These are phyloP conservation scores for Erysimum cheiranthoides DNA, from an alignment of 345 rosid genomes.

Conservation along the genomic window DNA sequence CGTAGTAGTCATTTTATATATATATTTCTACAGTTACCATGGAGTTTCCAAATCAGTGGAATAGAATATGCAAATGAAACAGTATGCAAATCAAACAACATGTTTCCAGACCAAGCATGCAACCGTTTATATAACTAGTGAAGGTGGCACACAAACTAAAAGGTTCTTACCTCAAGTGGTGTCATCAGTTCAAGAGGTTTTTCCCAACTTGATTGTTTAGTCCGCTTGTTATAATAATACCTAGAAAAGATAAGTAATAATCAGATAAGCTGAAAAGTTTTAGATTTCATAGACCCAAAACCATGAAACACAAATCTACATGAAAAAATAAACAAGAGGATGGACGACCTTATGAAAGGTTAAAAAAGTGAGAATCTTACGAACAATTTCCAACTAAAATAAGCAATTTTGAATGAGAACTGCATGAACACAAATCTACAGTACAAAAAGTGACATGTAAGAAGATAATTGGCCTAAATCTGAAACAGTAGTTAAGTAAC, in stretches of 20 bases:
- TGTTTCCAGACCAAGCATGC: slow-evolving; percentile 12
- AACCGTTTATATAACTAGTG: slow-evolving; percentile 13
- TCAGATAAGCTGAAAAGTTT: neutral
- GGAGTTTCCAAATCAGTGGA: slow-evolving; percentile 54
- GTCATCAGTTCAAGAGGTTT: slow-evolving; percentile 96
- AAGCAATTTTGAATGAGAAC: slow-evolving; percentile 12
- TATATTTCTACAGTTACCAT: slow-evolving; percentile 60
- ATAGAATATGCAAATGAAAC: slow-evolving; percentile 54
- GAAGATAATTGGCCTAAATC: slow-evolving; percentile 3
- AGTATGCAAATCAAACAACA: slow-evolving; percentile 40
- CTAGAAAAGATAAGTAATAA: slow-evolving; percentile 48
- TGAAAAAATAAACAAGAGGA: slow-evolving; percentile 6
- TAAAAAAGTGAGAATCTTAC: slow-evolving; percentile 1
- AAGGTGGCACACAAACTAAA: slow-evolving; percentile 24
- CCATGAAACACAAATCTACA: slow-evolving; percentile 16
- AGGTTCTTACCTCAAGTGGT: slow-evolving; percentile 80
- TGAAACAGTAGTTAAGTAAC: slow-evolving; percentile 31
- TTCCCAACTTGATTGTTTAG: slow-evolving; percentile 97
- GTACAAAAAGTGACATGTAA: slow-evolving; percentile 18
- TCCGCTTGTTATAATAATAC: slow-evolving; percentile 93
- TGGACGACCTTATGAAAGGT: slow-evolving; percentile 12
- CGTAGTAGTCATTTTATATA: slow-evolving; percentile 47
- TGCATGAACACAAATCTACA: slow-evolving; percentile 6
- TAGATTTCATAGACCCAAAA: slow-evolving; percentile 9
- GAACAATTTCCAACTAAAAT: neutral